Conservation (phyloP, 2,329 filamentous ascomycete genomes). For the Aureobasidium zeae region DNA sequence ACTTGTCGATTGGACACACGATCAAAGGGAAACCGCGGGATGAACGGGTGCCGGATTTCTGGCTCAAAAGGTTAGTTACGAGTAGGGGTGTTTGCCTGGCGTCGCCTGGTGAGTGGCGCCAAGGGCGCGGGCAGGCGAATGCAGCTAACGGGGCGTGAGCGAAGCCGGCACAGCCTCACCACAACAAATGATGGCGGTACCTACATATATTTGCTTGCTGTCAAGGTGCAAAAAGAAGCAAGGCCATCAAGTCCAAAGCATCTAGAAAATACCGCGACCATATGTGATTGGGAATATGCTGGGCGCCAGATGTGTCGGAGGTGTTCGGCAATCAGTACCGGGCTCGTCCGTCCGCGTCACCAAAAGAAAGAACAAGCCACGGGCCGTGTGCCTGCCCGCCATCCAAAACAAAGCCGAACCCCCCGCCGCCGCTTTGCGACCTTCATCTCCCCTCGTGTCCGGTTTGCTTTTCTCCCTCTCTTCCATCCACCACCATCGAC, state of each 20-base stretch:
- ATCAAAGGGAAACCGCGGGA: too few relatives aligned
- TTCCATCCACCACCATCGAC: neutral
- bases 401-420: constrained; percentile 6
- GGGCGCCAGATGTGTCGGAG: too few relatives aligned
- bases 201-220: too few relatives aligned
- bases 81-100: constrained; percentile 7
- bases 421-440: constrained; percentile 6
- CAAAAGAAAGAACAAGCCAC: neutral
- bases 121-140: constrained; percentile 4
- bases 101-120: constrained; percentile 1
- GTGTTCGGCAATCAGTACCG: neutral
- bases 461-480: neutral
- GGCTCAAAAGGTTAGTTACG: too few relatives aligned
- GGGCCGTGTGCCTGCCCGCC: constrained; percentile 1
- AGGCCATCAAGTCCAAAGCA: too few relatives aligned
- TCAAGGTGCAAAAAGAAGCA: too few relatives aligned
- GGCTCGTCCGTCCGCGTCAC: constrained; percentile 4
- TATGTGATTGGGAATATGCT: too few relatives aligned
- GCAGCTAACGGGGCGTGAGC: constrained; percentile 12
- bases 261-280: too few relatives aligned
- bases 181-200: too few relatives aligned
- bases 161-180: too few relatives aligned
- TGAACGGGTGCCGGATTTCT: too few relatives aligned
- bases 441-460: neutral
- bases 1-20: too few relatives aligned